These are phyloP conservation scores for Syzygium aqueum DNA, from an alignment of 345 rosid genomes.

Conservation along the genomic window DNA sequence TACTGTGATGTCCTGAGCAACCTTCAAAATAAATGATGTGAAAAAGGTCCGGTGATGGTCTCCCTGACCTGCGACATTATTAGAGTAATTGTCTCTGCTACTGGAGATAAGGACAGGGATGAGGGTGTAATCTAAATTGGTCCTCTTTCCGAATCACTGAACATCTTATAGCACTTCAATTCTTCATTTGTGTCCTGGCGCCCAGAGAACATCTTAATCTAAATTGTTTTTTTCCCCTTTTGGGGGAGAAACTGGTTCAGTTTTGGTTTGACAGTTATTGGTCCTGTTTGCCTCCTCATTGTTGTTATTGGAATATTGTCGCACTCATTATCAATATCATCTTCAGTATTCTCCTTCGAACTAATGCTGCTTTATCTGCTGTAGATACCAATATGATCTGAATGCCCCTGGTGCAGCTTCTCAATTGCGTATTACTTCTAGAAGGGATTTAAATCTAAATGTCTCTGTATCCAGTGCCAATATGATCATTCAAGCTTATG, in stretches of 20 bases:
- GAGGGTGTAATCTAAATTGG: not conserved
- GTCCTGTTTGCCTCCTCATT: not conserved
- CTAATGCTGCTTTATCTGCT: constrained; percentile 1
- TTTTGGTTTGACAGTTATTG: not conserved
- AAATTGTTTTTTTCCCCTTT: not conserved
- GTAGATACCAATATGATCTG: constrained; percentile 78
- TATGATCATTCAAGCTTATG: constrained; percentile 94
- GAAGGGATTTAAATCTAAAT: constrained; percentile 76
- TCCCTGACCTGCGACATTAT: not conserved
- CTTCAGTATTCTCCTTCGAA: not conserved
- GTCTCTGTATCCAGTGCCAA: constrained; percentile 77
- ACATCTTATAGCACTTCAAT: not conserved
- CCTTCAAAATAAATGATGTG: no score
- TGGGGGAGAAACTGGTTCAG: not conserved
- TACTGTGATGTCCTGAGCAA: not conserved
- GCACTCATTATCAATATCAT: not conserved
- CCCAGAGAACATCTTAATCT: not conserved
- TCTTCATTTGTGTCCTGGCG: not conserved
- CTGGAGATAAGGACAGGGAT: not conserved
- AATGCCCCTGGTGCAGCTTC: constrained; percentile 71
- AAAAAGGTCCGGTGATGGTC: not conserved
- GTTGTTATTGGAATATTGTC: not conserved
- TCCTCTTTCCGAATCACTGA: not conserved
- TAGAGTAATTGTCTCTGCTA: no score
- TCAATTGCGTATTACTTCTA: constrained; percentile 70